Percentiles rank a stretch among this genome's conserved stretches.
Evolutionary conservation across 1,284 basidiomycete genomes (phyloP).

Genomic region (Boletus subluridellus): DNA sequence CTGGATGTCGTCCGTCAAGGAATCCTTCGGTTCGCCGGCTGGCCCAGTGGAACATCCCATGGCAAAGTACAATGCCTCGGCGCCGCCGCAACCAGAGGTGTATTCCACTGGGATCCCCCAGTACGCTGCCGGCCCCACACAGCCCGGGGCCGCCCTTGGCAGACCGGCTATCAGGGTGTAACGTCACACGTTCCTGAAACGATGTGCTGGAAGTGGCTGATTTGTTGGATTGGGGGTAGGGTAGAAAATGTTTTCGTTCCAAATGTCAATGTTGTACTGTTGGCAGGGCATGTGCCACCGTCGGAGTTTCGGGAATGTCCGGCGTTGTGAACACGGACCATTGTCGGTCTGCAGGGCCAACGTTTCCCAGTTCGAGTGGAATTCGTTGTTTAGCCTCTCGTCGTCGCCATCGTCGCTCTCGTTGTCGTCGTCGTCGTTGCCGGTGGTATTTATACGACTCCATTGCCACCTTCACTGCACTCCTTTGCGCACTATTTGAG

Average conservation of each 20-base stretch:
- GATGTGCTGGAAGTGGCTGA: not conserved
- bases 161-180: conserved; percentile 5
- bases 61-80: conserved; percentile 17
- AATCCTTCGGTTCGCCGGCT: conserved; percentile 32
- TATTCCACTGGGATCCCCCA: not conserved
- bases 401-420: conserved; percentile 7
- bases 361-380: conserved; percentile 18
- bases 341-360: conserved; percentile 7
- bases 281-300: conserved; percentile 15
- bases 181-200: not conserved
- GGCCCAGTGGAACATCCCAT: conserved; percentile 17
- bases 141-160: not conserved
- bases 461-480: conserved; percentile 11
- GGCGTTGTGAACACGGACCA: conserved; percentile 12
- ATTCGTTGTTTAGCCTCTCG: conserved; percentile 9
- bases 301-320: conserved; percentile 34
- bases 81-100: not conserved
- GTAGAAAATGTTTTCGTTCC: not conserved
- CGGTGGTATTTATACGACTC: conserved; percentile 9
- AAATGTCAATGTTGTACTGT: not conserved
- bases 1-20: conserved; percentile 44
- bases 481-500: conserved; percentile 16
- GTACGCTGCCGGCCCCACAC: not conserved
- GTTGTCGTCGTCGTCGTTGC: conserved; percentile 2
- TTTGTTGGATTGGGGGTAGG: not conserved